A percentile compares a stretch with the other conserved stretches of the same genome.
These are phyloP conservation scores for Leccinum uliginosum DNA, from an alignment of 768 basidiomycete genomes.

Conservation along the genomic window DNA sequence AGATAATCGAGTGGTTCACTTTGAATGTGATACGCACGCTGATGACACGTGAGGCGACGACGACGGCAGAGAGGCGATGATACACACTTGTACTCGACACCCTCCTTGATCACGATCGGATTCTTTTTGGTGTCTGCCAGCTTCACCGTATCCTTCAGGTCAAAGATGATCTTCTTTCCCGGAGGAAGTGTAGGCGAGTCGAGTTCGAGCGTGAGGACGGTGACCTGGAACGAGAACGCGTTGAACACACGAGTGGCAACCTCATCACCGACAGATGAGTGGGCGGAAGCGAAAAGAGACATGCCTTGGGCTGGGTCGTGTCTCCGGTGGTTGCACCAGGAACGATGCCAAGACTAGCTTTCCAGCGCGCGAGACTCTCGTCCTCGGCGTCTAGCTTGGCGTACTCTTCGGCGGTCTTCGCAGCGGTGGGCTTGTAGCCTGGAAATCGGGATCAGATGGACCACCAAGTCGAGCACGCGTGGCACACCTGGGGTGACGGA, in stretches of 20 bases:
- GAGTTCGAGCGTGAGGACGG: slow-evolving; percentile 74
- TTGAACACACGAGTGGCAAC: slow-evolving; percentile 23
- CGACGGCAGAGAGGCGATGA: background rate
- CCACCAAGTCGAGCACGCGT: slow-evolving; percentile 6
- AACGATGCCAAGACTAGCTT: slow-evolving; percentile 85
- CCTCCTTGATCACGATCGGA: slow-evolving; percentile 76
- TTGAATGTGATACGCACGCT: slow-evolving; percentile 81
- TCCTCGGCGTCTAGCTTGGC: slow-evolving; percentile 84
- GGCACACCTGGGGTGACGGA: slow-evolving; percentile 60
- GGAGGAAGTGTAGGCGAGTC: slow-evolving; percentile 64
- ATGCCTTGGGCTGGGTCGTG: slow-evolving; percentile 63
- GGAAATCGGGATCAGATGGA: slow-evolving; percentile 19
- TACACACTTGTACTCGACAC: slow-evolving; percentile 80
- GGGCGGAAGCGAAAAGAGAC: background rate
- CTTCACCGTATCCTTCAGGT: slow-evolving; percentile 48
- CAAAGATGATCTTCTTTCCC: slow-evolving; percentile 60
- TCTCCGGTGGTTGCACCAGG: slow-evolving; percentile 40
- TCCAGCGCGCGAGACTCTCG: slow-evolving; percentile 94
- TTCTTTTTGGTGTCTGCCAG: slow-evolving; percentile 67
- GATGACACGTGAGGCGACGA: slow-evolving; percentile 5
- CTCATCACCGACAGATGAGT: background rate
- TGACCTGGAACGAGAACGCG: slow-evolving; percentile 46
- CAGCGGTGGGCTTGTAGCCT: slow-evolving; percentile 74
- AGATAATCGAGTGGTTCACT: slow-evolving; percentile 88
- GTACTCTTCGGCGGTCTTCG: slow-evolving; percentile 76